Base-by-base conservation (phyloP, 2,329 filamentous ascomycete genomes). In the Fusarium aywerte region DNA sequence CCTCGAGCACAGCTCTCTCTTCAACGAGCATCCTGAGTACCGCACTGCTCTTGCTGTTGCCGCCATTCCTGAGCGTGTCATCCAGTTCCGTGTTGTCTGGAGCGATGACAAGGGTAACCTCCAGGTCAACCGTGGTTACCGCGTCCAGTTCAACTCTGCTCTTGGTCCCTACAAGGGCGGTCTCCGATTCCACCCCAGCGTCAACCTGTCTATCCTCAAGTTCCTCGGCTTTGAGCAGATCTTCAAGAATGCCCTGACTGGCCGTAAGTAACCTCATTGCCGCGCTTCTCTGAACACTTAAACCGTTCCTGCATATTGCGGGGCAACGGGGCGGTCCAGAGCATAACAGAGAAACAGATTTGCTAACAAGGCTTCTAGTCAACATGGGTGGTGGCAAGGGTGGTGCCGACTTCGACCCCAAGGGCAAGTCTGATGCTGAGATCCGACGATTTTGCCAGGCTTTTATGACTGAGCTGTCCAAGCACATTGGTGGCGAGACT, bases 191-290 rank as follows among this genome's bases (percentile, higher is more conserved):
- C 96, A 99, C 81, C 96, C 95, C 66, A 89, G 90, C 12, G 92
- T 96, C 81, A 96, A 91, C 81, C 80, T 90, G 76, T 89, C 87
- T 66, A 88, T 90, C 76, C 88, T 99, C 76, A 99, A 99, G 86
- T 98, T 98, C 84, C 87, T 99, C 77, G 96, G 95, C 71, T 98
- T 98, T 76, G 96, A 99, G 89, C 96, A 98, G 85, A 96, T 95
- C 83, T 98, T 98, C 88, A 98, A 98, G 89, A 98, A 98, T 92
- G 96, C 96, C 72, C 85, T 98, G 73, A 98, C 96, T 65, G 96
- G 96, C 77, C 83, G 91, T 94, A 84, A 85, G 92, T 88, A 21
- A 25, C 21, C 21, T 35, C 20, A 20, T 52, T 31, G 25, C 12
- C 31, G 11, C 40, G 40, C 39, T 42, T 40, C n/a, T 47, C 36